Evolutionary conservation across 805 yeast species (phyloP).

Genomic region (Lachancea meyersii): DNA sequence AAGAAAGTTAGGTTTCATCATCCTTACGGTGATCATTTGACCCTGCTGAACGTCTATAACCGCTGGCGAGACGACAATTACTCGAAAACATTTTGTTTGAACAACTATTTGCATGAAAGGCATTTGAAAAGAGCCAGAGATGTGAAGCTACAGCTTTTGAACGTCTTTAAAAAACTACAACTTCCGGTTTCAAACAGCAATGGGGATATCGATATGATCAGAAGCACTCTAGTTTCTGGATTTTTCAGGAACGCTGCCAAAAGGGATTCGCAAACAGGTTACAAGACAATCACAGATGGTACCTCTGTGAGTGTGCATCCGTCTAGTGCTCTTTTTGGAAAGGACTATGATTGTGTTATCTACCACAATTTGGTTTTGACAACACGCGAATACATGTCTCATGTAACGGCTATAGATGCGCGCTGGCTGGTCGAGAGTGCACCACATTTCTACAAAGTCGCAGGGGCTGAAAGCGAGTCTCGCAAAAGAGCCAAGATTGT

Average conservation of each 20-base stretch:
- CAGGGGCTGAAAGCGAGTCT: constrained; percentile 47
- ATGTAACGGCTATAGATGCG: constrained; percentile 75
- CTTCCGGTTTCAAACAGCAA: constrained; percentile 46
- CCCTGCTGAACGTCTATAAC: constrained; percentile 70
- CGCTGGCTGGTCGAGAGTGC: constrained; percentile 68
- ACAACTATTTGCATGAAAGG: constrained; percentile 71
- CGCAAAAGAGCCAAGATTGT: constrained; percentile 60
- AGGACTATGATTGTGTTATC: constrained; percentile 67
- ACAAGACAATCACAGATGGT: constrained; percentile 62
- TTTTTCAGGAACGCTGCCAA: constrained; percentile 62
- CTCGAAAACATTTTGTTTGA: constrained; percentile 37
- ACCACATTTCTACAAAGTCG: constrained; percentile 64
- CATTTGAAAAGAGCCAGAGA: constrained; percentile 73
- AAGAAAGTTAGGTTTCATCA: constrained; percentile 68
- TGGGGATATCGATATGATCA: constrained; percentile 47
- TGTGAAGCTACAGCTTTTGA: constrained; percentile 63
- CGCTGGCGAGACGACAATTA: constrained; percentile 62
- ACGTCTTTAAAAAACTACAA: constrained; percentile 46
- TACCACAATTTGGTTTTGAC: constrained; percentile 81
- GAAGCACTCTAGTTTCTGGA: constrained; percentile 62
- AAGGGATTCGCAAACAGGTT: constrained; percentile 65
- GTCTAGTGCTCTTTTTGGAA: constrained; percentile 61
- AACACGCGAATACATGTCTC: constrained; percentile 86
- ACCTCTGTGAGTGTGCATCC: constrained; percentile 83
- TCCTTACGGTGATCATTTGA: constrained; percentile 76